phyloP scores from a whole-genome alignment of 164 flowering plant species.

The Sextonia rubra region DNA sequence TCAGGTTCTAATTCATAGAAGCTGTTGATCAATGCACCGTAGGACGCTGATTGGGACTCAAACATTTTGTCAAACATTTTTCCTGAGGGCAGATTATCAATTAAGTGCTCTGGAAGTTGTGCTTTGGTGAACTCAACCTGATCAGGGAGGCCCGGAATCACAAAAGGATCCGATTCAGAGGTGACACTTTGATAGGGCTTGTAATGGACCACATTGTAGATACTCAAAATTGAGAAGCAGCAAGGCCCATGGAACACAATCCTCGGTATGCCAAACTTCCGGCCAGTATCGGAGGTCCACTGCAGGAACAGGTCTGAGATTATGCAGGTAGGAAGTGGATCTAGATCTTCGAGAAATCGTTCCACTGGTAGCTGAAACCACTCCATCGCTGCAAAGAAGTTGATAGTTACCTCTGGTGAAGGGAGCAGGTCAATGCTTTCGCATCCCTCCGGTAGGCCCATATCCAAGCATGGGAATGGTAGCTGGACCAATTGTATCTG shows the following conservation, averaged over 20 bases:
- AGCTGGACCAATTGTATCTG: slow-evolving; percentile 21
- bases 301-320: slow-evolving; percentile 51
- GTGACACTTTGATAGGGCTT: slow-evolving; percentile 14
- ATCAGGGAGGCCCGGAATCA: slow-evolving; percentile 36
- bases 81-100: neutral
- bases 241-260: slow-evolving; percentile 43
- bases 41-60: slow-evolving; percentile 22
- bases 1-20: slow-evolving; percentile 40
- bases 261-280: slow-evolving; percentile 39
- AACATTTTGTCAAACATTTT: slow-evolving; percentile 1
- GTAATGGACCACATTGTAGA: slow-evolving; percentile 6
- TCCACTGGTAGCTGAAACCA: neutral
- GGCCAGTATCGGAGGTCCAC: slow-evolving; percentile 42
- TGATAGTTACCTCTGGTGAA: neutral
- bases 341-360: slow-evolving; percentile 3
- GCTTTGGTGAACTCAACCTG: slow-evolving; percentile 26
- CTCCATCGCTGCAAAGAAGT: neutral
- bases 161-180: slow-evolving; percentile 28
- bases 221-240: slow-evolving; percentile 27
- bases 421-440: neutral
- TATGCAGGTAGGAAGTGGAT: slow-evolving; percentile 34
- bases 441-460: neutral
- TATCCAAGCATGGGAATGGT: slow-evolving; percentile 22
- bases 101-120: slow-evolving; percentile 17
- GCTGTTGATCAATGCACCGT: slow-evolving; percentile 39